Percentiles rank a stretch among this genome's conserved stretches.
phyloP scores from a whole-genome alignment of 2,329 filamentous ascomycete species.

The Anthostomella pinea region DNA sequence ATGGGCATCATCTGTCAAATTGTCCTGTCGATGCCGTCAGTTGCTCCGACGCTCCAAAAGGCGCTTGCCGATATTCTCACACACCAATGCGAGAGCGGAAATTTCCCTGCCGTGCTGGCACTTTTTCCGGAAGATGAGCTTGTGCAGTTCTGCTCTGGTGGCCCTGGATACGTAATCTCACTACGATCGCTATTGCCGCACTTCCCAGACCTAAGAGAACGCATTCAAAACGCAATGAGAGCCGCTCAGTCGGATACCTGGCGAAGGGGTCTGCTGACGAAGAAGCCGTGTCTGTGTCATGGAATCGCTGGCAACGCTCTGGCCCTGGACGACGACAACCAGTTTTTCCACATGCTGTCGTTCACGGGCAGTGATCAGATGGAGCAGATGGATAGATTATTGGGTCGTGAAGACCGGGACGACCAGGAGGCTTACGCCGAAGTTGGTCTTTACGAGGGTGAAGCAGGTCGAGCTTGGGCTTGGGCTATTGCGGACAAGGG shows the following conservation, averaged over 20 bases:
- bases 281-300: slow-evolving; percentile 65
- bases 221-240: slow-evolving; percentile 51
- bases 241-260: slow-evolving; percentile 52
- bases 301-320: slow-evolving; percentile 64
- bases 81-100: slow-evolving; percentile 59
- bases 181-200: slow-evolving; percentile 53
- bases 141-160: slow-evolving; percentile 67
- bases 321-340: slow-evolving; percentile 17
- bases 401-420: slow-evolving; percentile 3
- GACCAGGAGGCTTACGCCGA: no score
- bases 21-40: slow-evolving; percentile 53
- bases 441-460: slow-evolving; percentile 27
- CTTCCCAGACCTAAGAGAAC: slow-evolving; percentile 52
- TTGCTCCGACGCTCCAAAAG: slow-evolving; percentile 51
- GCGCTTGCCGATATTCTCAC: slow-evolving; percentile 55
- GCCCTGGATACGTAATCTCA: slow-evolving; percentile 59
- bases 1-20: slow-evolving; percentile 71
- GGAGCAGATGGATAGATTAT: slow-evolving; percentile 10
- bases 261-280: slow-evolving; percentile 57
- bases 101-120: slow-evolving; percentile 57
- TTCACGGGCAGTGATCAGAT: slow-evolving; percentile 21
- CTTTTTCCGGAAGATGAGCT: slow-evolving; percentile 33
- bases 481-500: slow-evolving; percentile 24
- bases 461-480: slow-evolving; percentile 28
- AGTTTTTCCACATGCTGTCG: slow-evolving; percentile 23